Conservation (phyloP, 2,329 filamentous ascomycete species). For the Mycosphaerella arachidis region DNA sequence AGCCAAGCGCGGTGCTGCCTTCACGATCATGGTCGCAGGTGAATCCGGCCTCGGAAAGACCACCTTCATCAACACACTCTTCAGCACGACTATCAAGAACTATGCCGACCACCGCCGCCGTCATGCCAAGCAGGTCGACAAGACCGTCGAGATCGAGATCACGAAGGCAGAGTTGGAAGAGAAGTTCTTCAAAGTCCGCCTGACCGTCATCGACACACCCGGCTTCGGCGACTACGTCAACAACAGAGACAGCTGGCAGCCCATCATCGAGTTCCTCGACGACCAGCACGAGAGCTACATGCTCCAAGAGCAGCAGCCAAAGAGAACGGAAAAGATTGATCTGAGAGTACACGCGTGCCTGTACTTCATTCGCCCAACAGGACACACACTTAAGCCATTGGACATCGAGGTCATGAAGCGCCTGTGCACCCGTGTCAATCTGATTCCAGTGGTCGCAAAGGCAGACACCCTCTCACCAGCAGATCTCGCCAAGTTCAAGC, state of each 20-base stretch:
- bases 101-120: conserved; percentile 99
- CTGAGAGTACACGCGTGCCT: conserved; percentile 96
- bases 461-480: conserved; percentile 92
- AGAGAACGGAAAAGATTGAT: conserved; percentile 97
- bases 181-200: conserved; percentile 99
- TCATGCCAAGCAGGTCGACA: conserved; percentile 98
- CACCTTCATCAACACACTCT: conserved; percentile 99
- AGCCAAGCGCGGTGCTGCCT: conserved; percentile 84
- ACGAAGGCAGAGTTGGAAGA: conserved; percentile 99
- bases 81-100: conserved; percentile 99
- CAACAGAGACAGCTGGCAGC: conserved; percentile 99
- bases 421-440: conserved; percentile 92
- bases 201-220: conserved; percentile 98
- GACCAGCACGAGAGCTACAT: conserved; percentile 99
- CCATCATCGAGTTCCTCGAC: conserved; percentile 99
- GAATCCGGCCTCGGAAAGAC: conserved; percentile 99
- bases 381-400: conserved; percentile 95
- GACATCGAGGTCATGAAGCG: conserved; percentile 99
- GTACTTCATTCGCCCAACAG: conserved; percentile 98
- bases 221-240: conserved; percentile 99
- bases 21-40: conserved; percentile 99
- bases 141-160: conserved; percentile 99
- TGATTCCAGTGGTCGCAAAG: conserved; percentile 98
- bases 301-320: conserved; percentile 99
- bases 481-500: conserved; percentile 91